phyloP scores from a whole-genome alignment of 768 basidiomycete genomes.

The Auriscalpium microsporum region DNA sequence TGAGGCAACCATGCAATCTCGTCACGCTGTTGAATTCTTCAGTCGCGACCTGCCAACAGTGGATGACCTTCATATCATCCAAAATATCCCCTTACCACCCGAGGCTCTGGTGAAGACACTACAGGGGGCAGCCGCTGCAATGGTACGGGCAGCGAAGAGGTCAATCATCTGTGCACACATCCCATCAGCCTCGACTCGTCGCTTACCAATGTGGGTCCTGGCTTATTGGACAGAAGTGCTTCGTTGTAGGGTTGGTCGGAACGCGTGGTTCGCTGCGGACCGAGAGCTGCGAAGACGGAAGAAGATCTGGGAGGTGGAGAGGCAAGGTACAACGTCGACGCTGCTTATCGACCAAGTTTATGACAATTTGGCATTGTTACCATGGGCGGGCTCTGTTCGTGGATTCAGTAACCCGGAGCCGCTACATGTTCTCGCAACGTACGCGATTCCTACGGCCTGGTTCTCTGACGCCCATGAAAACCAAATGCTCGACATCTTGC shows the following conservation, averaged over 20 bases:
- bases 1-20: too few species aligned
- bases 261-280: background rate
- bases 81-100: too few species aligned
- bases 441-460: background rate
- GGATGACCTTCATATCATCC: too few species aligned
- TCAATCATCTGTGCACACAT: background rate
- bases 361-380: background rate
- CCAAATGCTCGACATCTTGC: background rate
- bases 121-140: background rate
- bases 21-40: too few species aligned
- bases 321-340: background rate
- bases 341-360: background rate
- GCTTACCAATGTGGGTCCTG: background rate
- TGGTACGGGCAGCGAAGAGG: background rate
- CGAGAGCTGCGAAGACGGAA: background rate
- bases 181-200: background rate
- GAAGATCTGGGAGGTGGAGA: background rate
- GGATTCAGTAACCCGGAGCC: background rate
- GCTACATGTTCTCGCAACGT: background rate
- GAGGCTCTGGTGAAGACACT: too few species aligned
- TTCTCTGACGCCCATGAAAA: background rate
- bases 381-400: background rate
- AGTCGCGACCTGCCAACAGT: too few species aligned
- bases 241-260: background rate
- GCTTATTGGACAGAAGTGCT: background rate